Base-by-base conservation (phyloP, 78 protist genomes). In the Dictyostelium brefeldianum region DNA sequence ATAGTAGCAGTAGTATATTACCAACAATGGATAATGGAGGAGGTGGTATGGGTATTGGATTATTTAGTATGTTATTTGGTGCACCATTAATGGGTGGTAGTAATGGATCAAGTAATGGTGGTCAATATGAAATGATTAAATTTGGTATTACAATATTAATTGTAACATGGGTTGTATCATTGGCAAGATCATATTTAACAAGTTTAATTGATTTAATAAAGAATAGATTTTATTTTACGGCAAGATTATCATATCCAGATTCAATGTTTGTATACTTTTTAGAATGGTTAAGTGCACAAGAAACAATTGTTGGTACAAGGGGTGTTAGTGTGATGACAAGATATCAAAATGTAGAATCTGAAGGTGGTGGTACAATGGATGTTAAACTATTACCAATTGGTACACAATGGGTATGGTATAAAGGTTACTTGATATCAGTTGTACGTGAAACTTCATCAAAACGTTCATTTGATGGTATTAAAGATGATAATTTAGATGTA, bases 191-290 rank as follows among this genome's bases (percentile, higher is more conserved):
- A 4, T 36, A 29, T 29, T 4, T 83, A 9, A n/a, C 22, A 14
- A 3, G 64, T 7, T 41, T 71, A 10, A 5, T 69, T 0, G 81
- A 71, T 25, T 83, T 64, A 50, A 51, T 87, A 27, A 59, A 51
- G n/a, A 87, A 81, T 78, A 27, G 85, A 77, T 87, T 87, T 12
- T 87, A 87, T 50, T 77, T 75, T 50, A 74, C 79, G 1, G 93
- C 84, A 17, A 47, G 51, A 50, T 12, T 87, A 43, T 64, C 85
- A 1, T 77, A 87, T 51, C 93, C 93, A 8, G 93, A 87, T 31
- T 80, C 80, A 50, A n/a, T 70, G 69, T 87, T 77, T 64, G 15
- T 87, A 17, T 64, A 70, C 29, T 31, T 87, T 20, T 50, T 87
- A 62, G 93, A 87, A 29, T 87, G 93, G 93, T 77, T 87, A 27